Base-by-base conservation (phyloP, 371 early-diverging fungal species). In the Amoeboaphelidium protococcarum region DNA sequence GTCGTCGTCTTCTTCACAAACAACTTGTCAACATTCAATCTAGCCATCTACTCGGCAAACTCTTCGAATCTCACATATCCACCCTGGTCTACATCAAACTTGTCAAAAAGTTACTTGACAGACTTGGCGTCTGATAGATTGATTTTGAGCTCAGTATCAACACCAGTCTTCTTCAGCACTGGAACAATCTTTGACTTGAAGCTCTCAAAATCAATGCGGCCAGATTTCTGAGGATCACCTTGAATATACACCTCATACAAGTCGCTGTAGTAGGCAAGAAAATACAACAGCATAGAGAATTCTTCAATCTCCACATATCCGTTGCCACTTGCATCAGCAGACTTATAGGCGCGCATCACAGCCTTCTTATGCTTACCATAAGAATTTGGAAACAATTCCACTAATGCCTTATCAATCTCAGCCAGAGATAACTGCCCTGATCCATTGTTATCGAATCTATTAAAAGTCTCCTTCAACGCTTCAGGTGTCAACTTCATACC, bases 321-420 rank as follows among this genome's bases (percentile, higher is more conserved):
- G 49, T 58, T 56, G 16, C 41, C 41, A 37, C 24, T 23, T 10
- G 23, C 19, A 47, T 58, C 58, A 46, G 59, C 50, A 23, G 58
- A 52, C 40, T 54, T 57, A 54, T 58, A 58, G 19, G 59, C 59
- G 20, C 59, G 52, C 54, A 58, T 54, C 20, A 58, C 20, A 16
- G 50, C 58, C 23, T 54, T 54, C 44, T 58, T 58, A 26, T 58
- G 37, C 41, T 45, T 25, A n/a, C n/a, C n/a, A 37, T 44, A 48
- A 26, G 52, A 44, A 16, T 51, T 41, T 23, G 55, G 58, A 42
- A 22, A 41, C 23, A 44, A 4, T 4, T 49, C 25, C 21, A 41
- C 48, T 21, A 53, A n/a, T 22, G 50, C 47, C 2, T 43, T 57
- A 44, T 58, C 50, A 41, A 58, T 53, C 27, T 58, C 59, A 24